These are phyloP conservation scores for Lentinula raphanica DNA, from an alignment of 768 basidiomycete species.

Conservation along the genomic window DNA sequence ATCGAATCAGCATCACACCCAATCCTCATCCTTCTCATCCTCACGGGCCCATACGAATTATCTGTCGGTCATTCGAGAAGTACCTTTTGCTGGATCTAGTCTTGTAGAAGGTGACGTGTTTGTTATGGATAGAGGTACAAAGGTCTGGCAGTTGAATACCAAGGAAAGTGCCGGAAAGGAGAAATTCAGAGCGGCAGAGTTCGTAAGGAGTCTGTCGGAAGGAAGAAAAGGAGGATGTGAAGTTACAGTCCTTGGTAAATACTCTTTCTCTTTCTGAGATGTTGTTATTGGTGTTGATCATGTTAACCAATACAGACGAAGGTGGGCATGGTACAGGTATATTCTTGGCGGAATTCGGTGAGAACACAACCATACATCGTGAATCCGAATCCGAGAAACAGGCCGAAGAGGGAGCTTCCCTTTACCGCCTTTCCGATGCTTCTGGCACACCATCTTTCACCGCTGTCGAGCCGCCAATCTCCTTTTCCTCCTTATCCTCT, in stretches of 20 bases:
- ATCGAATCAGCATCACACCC: conserved; percentile 36
- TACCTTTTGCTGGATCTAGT: conserved; percentile 38
- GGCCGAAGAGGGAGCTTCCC: no score
- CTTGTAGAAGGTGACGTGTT: conserved; percentile 53
- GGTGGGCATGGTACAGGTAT: conserved; percentile 38
- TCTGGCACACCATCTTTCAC: conserved; percentile 35
- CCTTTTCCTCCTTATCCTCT: conserved; percentile 34
- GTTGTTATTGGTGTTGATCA: background rate
- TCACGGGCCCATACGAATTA: no score
- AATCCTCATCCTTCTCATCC: background rate
- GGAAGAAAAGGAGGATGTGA: conserved; percentile 37
- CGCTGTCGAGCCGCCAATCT: conserved; percentile 22
- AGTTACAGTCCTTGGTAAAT: conserved; percentile 45
- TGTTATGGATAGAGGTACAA: conserved; percentile 51
- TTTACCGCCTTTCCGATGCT: conserved; percentile 43
- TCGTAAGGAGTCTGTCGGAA: conserved; percentile 41
- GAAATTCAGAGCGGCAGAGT: conserved; percentile 57
- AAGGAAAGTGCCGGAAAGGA: conserved; percentile 49
- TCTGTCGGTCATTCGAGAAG: conserved; percentile 44
- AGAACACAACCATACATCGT: conserved; percentile 18
- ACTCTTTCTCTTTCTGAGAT: background rate
- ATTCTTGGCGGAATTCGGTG: conserved; percentile 48
- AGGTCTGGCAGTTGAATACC: conserved; percentile 55
- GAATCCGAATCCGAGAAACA: no score
- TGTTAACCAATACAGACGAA: conserved; percentile 35